Base-by-base conservation (phyloP, 371 early-diverging fungal genomes). In the Zopfochytrium polystomum region DNA sequence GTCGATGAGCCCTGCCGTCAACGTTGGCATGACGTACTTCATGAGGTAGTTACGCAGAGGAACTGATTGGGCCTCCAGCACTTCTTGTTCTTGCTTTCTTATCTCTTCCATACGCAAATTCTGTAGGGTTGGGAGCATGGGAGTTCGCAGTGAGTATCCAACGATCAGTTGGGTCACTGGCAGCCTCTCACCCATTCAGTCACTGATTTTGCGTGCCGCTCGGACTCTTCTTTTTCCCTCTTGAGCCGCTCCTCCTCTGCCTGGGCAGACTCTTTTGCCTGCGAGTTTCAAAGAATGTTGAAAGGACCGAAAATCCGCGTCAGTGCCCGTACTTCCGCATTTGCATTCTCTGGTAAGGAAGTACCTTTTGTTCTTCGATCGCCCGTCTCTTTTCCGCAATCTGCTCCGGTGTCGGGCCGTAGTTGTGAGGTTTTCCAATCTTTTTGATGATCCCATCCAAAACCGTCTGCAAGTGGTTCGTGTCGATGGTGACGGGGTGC, bases 11-110 rank as follows among this genome's bases (percentile, higher is more conserved):
- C 75, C 80, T 13, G 74, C 55, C 0, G 79, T 79, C 26, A 82
- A 52, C 1, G 78, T 78, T 11, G 82, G 82, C 77, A 82, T 80
- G 49, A 82, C 79, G 58, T 72, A 68, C 50, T 78, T 78, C 75
- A 82, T 76, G 11, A 82, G 48, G 55, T 82, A 82, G 61, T 80
- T 74, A 20, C 82, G 60, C 27, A 82, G 67, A 2, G 82, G 82
- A 6, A 78, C 68, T 3, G 78, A 77, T 62, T 82, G 82, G 1
- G 78, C 78, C 57, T 82, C 80, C 13, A 82, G 62, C 2, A 82
- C 80, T 35, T 82, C 79, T 54, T 77, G 73, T 51, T 82, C 82
- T 57, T 82, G 82, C 54, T 73, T 76, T 15, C 75, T 60, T 27
- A 80, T 77, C 55, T 80, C 79, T 55, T 80, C 80, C 34, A 80